Conservation (phyloP, 768 basidiomycete species). For the Tremella mesenterica region DNA sequence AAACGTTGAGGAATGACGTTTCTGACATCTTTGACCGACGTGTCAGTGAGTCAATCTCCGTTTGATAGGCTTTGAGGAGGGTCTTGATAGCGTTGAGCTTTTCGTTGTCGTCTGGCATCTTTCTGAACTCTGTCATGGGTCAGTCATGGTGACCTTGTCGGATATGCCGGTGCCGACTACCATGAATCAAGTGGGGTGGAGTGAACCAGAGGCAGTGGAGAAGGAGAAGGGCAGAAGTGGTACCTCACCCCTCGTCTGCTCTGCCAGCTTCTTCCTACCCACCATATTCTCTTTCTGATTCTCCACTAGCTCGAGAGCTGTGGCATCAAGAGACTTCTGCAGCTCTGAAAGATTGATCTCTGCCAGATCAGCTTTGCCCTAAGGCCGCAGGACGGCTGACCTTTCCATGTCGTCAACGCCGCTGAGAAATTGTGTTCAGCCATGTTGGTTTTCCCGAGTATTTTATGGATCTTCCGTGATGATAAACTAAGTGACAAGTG, state of each 20-base stretch:
- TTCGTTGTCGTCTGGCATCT: constrained; percentile 72
- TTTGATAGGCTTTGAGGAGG: constrained; percentile 89
- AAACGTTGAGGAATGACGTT: constrained; percentile 91
- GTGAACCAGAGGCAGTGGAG: no score
- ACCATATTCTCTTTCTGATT: constrained; percentile 96
- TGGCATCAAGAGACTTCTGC: constrained; percentile 84
- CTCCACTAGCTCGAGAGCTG: constrained; percentile 92
- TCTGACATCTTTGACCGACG: constrained; percentile 85
- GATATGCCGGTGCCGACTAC: no score
- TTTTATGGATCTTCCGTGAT: background rate
- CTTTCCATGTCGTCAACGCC: constrained; percentile 84
- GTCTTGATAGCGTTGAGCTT: constrained; percentile 81
- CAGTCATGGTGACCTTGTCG: background rate
- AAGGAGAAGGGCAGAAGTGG: no score
- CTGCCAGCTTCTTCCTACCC: constrained; percentile 85
- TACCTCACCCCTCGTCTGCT: constrained; percentile 84
- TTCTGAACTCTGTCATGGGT: constrained; percentile 81
- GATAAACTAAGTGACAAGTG: background rate
- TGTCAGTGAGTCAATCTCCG: constrained; percentile 91
- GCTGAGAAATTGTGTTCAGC: constrained; percentile 81
- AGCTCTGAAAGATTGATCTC: constrained; percentile 81
- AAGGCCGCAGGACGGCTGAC: constrained; percentile 46
- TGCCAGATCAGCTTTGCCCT: constrained; percentile 38
- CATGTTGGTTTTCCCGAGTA: constrained; percentile 13
- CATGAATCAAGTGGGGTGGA: no score